phyloP scores from a whole-genome alignment of 2,329 filamentous ascomycete genomes.

The Xylaria sp. region DNA sequence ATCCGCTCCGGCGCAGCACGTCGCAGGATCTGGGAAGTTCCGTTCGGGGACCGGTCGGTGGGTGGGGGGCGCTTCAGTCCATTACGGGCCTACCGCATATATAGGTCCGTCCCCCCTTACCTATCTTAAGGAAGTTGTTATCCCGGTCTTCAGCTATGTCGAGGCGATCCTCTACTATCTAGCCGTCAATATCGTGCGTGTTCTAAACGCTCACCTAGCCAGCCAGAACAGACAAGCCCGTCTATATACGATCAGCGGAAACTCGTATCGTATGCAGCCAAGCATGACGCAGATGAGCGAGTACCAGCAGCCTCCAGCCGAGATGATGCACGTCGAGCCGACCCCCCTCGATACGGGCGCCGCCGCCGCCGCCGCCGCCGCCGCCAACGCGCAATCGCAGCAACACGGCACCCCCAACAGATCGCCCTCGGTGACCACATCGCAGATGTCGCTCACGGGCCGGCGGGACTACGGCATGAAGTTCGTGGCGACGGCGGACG shows the following conservation, averaged over 20 bases:
- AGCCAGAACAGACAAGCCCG: not conserved
- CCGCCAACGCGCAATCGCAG: too few relatives aligned
- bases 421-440: slow-evolving; percentile 23
- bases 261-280: not conserved
- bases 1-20: not conserved
- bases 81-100: not conserved
- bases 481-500: slow-evolving; percentile 18
- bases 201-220: not conserved
- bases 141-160: not conserved
- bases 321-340: not conserved
- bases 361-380: too few relatives aligned
- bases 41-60: not conserved
- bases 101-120: not conserved
- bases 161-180: not conserved
- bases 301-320: not conserved
- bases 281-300: not conserved
- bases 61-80: not conserved
- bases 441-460: slow-evolving; percentile 20
- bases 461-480: slow-evolving; percentile 25
- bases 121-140: not conserved
- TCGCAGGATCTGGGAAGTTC: not conserved
- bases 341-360: not conserved
- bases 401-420: slow-evolving; percentile 7
- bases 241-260: not conserved
- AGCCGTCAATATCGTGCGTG: not conserved